phyloP scores from a whole-genome alignment of 805 yeast genomes.

The Cyberlindnera nakhonratchasimensis region DNA sequence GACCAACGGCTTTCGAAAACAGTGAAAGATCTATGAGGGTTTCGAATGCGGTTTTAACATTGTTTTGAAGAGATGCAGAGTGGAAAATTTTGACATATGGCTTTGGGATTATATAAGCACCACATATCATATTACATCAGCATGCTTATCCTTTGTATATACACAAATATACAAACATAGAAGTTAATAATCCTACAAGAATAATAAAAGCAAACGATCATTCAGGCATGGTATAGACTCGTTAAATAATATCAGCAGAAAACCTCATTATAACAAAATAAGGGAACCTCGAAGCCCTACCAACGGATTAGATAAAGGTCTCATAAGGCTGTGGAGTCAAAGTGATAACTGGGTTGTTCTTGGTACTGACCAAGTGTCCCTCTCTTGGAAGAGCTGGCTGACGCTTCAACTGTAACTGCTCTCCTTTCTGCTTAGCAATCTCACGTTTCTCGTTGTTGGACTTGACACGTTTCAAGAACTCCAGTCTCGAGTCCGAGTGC shows the following conservation, averaged over 20 bases:
- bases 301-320: slow-evolving; percentile 98
- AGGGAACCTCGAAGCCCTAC: no score
- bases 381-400: slow-evolving; percentile 98
- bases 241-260: no score
- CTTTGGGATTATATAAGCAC: neutral
- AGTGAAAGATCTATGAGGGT: neutral
- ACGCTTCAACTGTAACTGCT: slow-evolving; percentile 90
- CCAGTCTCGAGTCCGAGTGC: slow-evolving; percentile 99
- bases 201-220: no score
- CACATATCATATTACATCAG: neutral
- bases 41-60: slow-evolving; percentile 1
- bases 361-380: slow-evolving; percentile 78
- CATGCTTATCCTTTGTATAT: no score
- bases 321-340: slow-evolving; percentile 99
- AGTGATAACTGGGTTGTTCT: slow-evolving; percentile 86
- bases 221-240: no score
- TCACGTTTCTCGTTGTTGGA: slow-evolving; percentile 87
- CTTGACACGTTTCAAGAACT: slow-evolving; percentile 98
- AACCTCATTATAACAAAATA: no score
- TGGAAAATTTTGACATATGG: slow-evolving; percentile 6
- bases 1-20: no score
- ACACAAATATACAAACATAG: no score
- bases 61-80: slow-evolving; percentile 1
- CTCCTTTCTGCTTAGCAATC: slow-evolving; percentile 95
- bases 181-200: no score